phyloP scores from a whole-genome alignment of 305 asterid species.

The Fraxinus xanthoxyloides region DNA sequence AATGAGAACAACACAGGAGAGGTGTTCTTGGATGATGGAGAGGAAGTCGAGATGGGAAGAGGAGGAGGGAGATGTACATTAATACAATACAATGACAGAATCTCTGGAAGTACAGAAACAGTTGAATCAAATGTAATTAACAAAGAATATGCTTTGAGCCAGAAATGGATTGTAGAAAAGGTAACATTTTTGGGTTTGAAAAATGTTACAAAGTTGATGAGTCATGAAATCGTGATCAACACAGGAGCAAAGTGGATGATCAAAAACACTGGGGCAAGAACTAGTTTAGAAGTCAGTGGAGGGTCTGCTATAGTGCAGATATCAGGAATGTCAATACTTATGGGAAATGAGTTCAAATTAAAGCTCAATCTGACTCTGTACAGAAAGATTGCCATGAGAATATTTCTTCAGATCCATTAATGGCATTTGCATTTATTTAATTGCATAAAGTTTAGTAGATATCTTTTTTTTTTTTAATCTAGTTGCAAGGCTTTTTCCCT shows the following conservation, averaged over 20 bases:
- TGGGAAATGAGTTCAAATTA: slow-evolving; percentile 23
- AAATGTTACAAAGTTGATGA: neutral
- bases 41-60: slow-evolving; percentile 36
- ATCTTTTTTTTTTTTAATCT: too few species aligned
- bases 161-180: slow-evolving; percentile 23
- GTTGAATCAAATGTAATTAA: slow-evolving; percentile 27
- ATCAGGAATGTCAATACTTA: slow-evolving; percentile 12
- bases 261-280: neutral
- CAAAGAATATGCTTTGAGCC: slow-evolving; percentile 23
- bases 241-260: slow-evolving; percentile 1
- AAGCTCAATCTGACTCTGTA: neutral
- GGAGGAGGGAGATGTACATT: slow-evolving; percentile 34
- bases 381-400: neutral
- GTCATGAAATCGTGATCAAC: neutral
- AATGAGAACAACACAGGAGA: slow-evolving; percentile 35
- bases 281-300: neutral
- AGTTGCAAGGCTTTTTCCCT: too few species aligned
- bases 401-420: neutral
- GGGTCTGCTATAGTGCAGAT: slow-evolving; percentile 17
- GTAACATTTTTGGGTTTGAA: slow-evolving; percentile 26
- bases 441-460: neutral
- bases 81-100: slow-evolving; percentile 27
- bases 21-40: slow-evolving; percentile 46
- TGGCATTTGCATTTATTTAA: neutral
- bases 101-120: slow-evolving; percentile 1